Evolutionary conservation across 2,329 filamentous ascomycete genomes (phyloP), one percentile per base, ranked within the genome.

Genomic region (Nannizzia gypsea): DNA sequence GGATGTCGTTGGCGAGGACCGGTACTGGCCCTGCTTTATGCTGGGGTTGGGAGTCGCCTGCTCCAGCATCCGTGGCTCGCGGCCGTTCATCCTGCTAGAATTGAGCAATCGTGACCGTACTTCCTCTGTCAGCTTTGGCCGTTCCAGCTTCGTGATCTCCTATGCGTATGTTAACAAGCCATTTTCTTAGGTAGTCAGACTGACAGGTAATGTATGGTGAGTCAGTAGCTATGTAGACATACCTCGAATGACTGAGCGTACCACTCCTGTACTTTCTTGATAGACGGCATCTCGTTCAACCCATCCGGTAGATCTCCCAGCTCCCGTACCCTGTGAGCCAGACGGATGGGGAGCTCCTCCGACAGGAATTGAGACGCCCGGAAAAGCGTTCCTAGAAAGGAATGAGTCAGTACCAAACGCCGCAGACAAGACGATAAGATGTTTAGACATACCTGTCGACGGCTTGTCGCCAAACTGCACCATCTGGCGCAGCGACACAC

Each of bases 181-280:
- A 36, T 36, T 36, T 8, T 36, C 31, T 36, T 36, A 8, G 31
- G 28, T 31, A 31, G 31, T 36, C n/a, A n/a, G 31, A 36, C 13
- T 13, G 31, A n/a, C n/a, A n/a, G n/a, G n/a, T n/a, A n/a, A n/a
- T n/a, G 31, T 36, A 3, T 36, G 1, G 31, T 36, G 9, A 36
- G 13, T 13, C 31, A 36, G 31, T 3, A 36, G 9, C 31, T 36
- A 13, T 3, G 11, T 57, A 58, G 63, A 63, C 82, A 67, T 82
- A 96, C 91, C 84, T 99, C 93, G 70, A 99, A 99, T 57, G 93
- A 99, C 78, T 99, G 93, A 64, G 92, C 93, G 74, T 99, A 99
- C 93, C 93, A 99, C 70, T 97, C 91, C 73, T 91, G 88, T 66
- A 99, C 93, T 70, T 87, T 90, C 73, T 87, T 86, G 66, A 99